Evolutionary conservation across 1,139 yeast genomes (phyloP).

Genomic region (Petasospora fabianii): DNA sequence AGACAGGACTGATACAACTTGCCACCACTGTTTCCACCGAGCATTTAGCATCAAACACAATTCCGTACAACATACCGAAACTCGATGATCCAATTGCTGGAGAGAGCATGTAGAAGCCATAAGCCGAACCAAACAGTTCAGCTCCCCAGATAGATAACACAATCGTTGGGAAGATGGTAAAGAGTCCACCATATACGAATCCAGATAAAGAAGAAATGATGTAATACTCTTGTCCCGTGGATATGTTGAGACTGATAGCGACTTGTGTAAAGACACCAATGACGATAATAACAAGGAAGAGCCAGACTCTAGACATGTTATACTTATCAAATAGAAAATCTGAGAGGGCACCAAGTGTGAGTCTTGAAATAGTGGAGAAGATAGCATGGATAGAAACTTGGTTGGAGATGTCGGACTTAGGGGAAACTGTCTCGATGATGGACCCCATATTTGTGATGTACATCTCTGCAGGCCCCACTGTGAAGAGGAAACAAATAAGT

Average conservation of each 20-base stretch:
- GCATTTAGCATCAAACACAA: slow-evolving; percentile 48
- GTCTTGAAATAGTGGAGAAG: slow-evolving; percentile 59
- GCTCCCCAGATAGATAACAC: slow-evolving; percentile 87
- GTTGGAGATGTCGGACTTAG: slow-evolving; percentile 36
- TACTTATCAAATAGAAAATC: slow-evolving; percentile 45
- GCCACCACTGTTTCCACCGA: background rate
- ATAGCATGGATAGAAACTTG: slow-evolving; percentile 54
- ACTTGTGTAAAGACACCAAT: slow-evolving; percentile 45
- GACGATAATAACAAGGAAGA: slow-evolving; percentile 39
- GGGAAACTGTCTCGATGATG: slow-evolving; percentile 33
- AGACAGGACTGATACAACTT: slow-evolving; percentile 21
- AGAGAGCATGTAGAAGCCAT: slow-evolving; percentile 89
- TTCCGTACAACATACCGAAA: slow-evolving; percentile 72
- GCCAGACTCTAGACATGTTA: slow-evolving; percentile 38
- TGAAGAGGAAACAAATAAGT: slow-evolving; percentile 57
- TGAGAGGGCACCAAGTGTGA: slow-evolving; percentile 61
- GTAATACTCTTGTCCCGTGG: slow-evolving; percentile 27
- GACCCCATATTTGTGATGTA: slow-evolving; percentile 83
- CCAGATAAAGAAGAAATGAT: slow-evolving; percentile 59
- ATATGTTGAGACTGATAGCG: slow-evolving; percentile 22
- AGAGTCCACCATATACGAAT: slow-evolving; percentile 74
- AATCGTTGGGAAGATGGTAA: slow-evolving; percentile 81
- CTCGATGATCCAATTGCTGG: slow-evolving; percentile 83
- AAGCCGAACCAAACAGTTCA: slow-evolving; percentile 84
- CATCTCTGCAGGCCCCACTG: slow-evolving; percentile 85